Conservation (phyloP, 2,329 filamentous ascomycete species). For the Colletotrichum lini region DNA sequence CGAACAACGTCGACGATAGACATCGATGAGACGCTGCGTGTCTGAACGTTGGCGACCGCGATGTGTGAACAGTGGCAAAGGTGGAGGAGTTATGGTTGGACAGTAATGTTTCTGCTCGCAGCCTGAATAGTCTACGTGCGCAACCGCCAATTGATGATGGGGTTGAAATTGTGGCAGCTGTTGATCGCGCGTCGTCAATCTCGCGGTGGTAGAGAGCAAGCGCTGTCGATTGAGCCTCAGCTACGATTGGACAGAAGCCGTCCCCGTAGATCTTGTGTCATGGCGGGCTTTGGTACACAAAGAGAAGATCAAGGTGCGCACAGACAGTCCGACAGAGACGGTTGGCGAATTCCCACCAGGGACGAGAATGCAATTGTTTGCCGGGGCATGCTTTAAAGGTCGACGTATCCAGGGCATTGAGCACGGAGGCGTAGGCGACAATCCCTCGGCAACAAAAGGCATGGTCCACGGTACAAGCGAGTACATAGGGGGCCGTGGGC, state of each 20-base stretch:
- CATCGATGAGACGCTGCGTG: conserved; percentile 40
- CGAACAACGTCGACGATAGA: conserved; percentile 27
- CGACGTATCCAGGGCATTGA: conserved; percentile 21
- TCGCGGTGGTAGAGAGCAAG: conserved; percentile 26
- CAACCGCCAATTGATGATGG: neutral
- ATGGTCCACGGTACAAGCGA: conserved; percentile 24
- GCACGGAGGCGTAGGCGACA: conserved; percentile 36
- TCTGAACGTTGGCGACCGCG: conserved; percentile 36
- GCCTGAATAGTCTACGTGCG: neutral
- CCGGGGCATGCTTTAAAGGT: conserved; percentile 8
- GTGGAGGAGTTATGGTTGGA: neutral
- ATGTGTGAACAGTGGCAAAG: conserved; percentile 24
- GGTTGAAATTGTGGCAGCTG: neutral
- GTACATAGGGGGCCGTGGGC: conserved; percentile 26
- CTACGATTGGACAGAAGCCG: conserved; percentile 26
- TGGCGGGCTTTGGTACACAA: conserved; percentile 5
- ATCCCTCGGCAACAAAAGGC: conserved; percentile 23
- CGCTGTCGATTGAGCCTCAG: conserved; percentile 26
- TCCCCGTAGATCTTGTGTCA: conserved; percentile 15
- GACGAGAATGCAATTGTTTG: conserved; percentile 9
- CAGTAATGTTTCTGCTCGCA: neutral
- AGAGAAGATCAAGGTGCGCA: conserved; percentile 27
- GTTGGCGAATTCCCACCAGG: conserved; percentile 21
- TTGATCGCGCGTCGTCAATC: conserved; percentile 1
- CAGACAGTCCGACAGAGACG: conserved; percentile 35